These are phyloP conservation scores for Camellia lanceoleosa DNA, from an alignment of 148 eudicot species.

Conservation along the genomic window DNA sequence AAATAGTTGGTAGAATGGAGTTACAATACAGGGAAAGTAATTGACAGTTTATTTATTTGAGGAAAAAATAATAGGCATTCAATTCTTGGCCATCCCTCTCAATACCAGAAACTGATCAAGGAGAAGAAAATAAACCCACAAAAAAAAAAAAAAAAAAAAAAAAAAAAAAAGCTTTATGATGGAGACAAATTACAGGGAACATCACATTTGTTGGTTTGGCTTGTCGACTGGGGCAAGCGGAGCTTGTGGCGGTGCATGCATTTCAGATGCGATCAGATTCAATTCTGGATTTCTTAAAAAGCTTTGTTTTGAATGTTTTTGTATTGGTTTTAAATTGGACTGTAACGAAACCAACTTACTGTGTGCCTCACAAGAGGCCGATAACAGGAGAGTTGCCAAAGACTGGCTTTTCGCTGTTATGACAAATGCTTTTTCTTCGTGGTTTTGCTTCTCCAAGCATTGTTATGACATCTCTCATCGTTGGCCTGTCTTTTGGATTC, in stretches of 20 bases:
- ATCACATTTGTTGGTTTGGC: no score
- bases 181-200: not conserved
- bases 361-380: conserved; percentile 39
- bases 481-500: conserved; percentile 84
- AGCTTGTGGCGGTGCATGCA: no score
- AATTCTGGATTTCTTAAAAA: no score
- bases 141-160: not conserved
- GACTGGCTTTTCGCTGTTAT: conserved; percentile 48
- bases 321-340: not conserved
- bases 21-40: no score
- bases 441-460: conserved; percentile 98
- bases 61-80: no score
- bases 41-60: no score
- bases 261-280: no score
- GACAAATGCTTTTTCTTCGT: conserved; percentile 65
- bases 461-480: conserved; percentile 88
- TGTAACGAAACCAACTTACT: not conserved
- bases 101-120: no score
- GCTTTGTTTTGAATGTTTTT: no score
- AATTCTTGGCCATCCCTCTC: no score
- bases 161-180: not conserved
- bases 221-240: no score
- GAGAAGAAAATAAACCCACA: not conserved
- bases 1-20: no score
- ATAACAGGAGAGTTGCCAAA: conserved; percentile 72